These are phyloP conservation scores for Chaetothyriales sp. DNA, from an alignment of 2,329 filamentous ascomycete species.

Conservation along the genomic window DNA sequence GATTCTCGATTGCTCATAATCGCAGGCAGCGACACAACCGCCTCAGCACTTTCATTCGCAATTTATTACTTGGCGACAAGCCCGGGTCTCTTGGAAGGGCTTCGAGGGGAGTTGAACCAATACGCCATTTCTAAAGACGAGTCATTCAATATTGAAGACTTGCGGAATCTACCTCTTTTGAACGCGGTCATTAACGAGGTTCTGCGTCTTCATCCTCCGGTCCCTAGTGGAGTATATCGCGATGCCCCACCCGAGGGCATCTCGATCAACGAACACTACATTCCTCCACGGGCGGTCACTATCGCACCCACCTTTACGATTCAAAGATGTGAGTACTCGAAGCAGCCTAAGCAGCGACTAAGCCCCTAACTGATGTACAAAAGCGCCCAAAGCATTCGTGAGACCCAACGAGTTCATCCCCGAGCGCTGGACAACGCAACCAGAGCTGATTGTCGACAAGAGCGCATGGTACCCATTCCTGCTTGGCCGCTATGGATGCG, in stretches of 20 bases:
- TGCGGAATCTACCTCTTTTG: conserved; percentile 8
- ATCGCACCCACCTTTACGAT: conserved; percentile 11
- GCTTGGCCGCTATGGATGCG: conserved; percentile 19
- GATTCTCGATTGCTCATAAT: conserved; percentile 1
- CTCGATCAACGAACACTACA: conserved; percentile 21
- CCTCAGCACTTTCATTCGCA: conserved; percentile 27
- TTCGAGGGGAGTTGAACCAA: neutral
- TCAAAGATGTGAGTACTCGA: neutral
- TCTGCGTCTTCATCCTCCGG: conserved; percentile 28
- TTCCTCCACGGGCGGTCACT: conserved; percentile 21
- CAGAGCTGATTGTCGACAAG: conserved; percentile 22
- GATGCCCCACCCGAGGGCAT: conserved; percentile 26
- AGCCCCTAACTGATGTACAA: too few relatives aligned
- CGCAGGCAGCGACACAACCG: conserved; percentile 26
- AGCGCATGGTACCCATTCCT: conserved; percentile 23
- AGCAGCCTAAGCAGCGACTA: too few relatives aligned
- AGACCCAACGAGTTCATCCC: conserved; percentile 22
- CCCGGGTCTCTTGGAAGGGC: conserved; percentile 13
- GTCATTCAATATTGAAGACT: too few relatives aligned
- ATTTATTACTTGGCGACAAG: conserved; percentile 28
- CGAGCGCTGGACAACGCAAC: conserved; percentile 25
- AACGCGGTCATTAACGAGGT: conserved; percentile 30
- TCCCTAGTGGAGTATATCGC: conserved; percentile 24
- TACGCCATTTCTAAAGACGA: neutral
- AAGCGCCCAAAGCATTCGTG: conserved; percentile 2